phyloP scores from a whole-genome alignment of 345 rosid genomes.

The Arabidopsis suecica region DNA sequence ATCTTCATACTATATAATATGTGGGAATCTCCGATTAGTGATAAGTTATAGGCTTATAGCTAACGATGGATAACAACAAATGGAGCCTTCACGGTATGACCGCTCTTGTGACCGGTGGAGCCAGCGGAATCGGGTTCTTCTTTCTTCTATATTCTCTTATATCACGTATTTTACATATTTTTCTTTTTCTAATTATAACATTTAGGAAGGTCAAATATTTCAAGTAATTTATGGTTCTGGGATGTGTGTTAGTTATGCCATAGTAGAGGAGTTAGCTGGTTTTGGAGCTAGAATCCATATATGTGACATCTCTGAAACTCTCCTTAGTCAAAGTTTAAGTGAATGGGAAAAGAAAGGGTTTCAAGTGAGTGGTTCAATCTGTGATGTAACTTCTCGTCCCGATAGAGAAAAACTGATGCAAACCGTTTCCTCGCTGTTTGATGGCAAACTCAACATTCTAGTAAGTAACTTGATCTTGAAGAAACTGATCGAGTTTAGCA shows the following conservation, averaged over 20 bases:
- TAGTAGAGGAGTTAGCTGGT: conserved; percentile 30
- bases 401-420: conserved; percentile 32
- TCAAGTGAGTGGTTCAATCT: conserved; percentile 28
- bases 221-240: background rate
- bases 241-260: conserved; percentile 25
- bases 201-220: background rate
- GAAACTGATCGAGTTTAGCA: background rate
- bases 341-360: conserved; percentile 40
- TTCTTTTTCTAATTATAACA: background rate
- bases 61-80: conserved; percentile 43
- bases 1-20: background rate
- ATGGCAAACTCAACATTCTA: conserved; percentile 28
- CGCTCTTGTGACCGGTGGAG: conserved; percentile 56
- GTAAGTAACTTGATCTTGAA: background rate
- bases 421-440: conserved; percentile 13
- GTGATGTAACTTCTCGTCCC: conserved; percentile 33
- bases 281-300: conserved; percentile 30
- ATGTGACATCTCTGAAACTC: background rate
- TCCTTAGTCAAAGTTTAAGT: conserved; percentile 15
- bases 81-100: conserved; percentile 58
- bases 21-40: background rate
- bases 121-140: conserved; percentile 48
- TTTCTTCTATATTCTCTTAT: background rate
- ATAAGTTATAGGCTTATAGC: no score
- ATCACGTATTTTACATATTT: background rate